A percentile compares a stretch with the other conserved stretches of the same genome.
phyloP scores from a whole-genome alignment of 2,329 filamentous ascomycete species.

The Colletotrichum phormii region DNA sequence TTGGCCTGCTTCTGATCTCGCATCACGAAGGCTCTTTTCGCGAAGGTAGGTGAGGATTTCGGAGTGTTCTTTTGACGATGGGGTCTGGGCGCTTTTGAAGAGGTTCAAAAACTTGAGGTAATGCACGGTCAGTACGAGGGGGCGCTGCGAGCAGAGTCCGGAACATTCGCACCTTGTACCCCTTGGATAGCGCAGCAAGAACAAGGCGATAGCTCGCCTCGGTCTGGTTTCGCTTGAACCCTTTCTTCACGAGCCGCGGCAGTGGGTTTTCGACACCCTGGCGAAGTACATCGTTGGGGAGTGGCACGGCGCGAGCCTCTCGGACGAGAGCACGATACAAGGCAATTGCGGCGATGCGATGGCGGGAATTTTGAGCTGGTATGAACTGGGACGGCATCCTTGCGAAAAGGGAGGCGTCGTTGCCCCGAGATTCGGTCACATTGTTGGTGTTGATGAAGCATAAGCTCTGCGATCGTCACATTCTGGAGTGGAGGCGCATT shows the following conservation, averaged over 20 bases:
- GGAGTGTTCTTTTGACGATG: slow-evolving; percentile 53
- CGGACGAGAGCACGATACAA: slow-evolving; percentile 78
- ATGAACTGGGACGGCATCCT: slow-evolving; percentile 47
- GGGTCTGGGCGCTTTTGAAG: slow-evolving; percentile 50
- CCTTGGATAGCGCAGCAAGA: slow-evolving; percentile 71
- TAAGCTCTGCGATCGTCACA: slow-evolving; percentile 1
- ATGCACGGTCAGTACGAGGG: not conserved
- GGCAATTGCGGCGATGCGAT: slow-evolving; percentile 71
- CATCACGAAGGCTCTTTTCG: slow-evolving; percentile 36
- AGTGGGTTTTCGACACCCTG: slow-evolving; percentile 57
- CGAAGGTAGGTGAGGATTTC: slow-evolving; percentile 56
- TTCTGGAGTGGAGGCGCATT: not conserved
- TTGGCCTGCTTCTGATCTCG: slow-evolving; percentile 3
- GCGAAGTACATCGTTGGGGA: slow-evolving; percentile 59
- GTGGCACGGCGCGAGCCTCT: slow-evolving; percentile 63
- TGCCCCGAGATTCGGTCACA: not conserved
- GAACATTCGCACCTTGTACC: slow-evolving; percentile 68
- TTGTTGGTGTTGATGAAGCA: slow-evolving; percentile 7
- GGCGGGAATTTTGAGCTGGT: slow-evolving; percentile 62
- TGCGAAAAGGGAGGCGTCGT: not conserved
- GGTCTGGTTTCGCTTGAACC: slow-evolving; percentile 70
- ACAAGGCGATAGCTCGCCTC: slow-evolving; percentile 71
- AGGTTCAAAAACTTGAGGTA: slow-evolving; percentile 54
- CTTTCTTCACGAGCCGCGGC: slow-evolving; percentile 67
- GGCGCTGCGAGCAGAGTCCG: too few species aligned